Evolutionary conservation across 2,329 filamentous ascomycete genomes (phyloP).

Genomic region (Xylariaceae sp.): DNA sequence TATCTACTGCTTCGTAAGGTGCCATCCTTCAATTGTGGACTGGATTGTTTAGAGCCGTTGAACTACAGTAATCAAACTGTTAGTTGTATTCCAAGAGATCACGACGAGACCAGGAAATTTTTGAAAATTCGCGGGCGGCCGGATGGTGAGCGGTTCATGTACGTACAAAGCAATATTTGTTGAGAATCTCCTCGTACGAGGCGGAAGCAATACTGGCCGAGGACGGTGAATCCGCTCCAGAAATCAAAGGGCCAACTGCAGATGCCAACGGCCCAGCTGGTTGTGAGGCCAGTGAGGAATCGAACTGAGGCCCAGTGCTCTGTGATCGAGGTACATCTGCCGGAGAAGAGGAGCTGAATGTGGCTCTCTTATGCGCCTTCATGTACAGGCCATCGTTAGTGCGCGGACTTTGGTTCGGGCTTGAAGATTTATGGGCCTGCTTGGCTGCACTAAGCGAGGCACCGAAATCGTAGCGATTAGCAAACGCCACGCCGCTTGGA

Average conservation of each 20-base stretch:
- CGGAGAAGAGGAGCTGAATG: slow-evolving; percentile 29
- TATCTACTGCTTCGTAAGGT: slow-evolving; percentile 50
- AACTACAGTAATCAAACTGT: slow-evolving; percentile 53
- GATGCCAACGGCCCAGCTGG: slow-evolving; percentile 15
- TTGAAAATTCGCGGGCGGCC: slow-evolving; percentile 28
- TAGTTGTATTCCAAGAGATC: slow-evolving; percentile 29
- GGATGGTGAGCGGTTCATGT: slow-evolving; percentile 46
- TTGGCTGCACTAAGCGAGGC: slow-evolving; percentile 88
- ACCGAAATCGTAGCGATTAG: slow-evolving; percentile 93
- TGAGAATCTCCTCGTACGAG: slow-evolving; percentile 94
- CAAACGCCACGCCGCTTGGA: slow-evolving; percentile 76
- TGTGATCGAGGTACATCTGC: slow-evolving; percentile 22
- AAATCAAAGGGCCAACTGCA: slow-evolving; percentile 29
- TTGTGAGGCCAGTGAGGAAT: slow-evolving; percentile 9
- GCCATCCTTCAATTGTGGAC: slow-evolving; percentile 57
- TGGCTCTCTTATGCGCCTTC: slow-evolving; percentile 54
- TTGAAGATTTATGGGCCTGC: slow-evolving; percentile 72
- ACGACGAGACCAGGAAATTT: slow-evolving; percentile 16
- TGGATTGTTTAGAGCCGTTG: slow-evolving; percentile 63
- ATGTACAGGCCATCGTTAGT: slow-evolving; percentile 59
- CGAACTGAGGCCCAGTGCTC: slow-evolving; percentile 8
- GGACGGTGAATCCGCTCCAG: slow-evolving; percentile 58
- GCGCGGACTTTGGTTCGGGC: slow-evolving; percentile 56
- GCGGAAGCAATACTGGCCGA: slow-evolving; percentile 72
- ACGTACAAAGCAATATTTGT: slow-evolving; percentile 99